These are phyloP conservation scores for Phallus indusiatus DNA, from an alignment of 768 basidiomycete species.

Conservation along the genomic window DNA sequence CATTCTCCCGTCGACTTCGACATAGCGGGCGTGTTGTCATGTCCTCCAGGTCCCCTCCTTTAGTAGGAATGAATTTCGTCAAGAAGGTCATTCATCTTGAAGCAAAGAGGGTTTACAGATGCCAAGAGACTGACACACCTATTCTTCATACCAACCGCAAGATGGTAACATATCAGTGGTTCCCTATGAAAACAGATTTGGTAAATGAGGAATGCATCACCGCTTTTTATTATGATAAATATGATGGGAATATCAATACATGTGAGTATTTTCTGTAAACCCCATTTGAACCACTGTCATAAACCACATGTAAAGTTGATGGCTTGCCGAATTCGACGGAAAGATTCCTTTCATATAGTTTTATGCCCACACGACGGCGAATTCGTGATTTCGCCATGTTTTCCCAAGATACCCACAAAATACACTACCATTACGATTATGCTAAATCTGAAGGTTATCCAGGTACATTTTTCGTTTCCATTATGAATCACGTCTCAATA, in stretches of 20 bases:
- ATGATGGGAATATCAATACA: background rate
- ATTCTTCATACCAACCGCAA: background rate
- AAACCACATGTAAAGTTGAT: background rate
- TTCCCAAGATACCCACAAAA: constrained; percentile 2
- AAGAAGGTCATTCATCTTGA: background rate
- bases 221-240: background rate
- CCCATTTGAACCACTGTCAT: background rate
- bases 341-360: background rate
- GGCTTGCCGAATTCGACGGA: background rate
- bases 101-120: background rate
- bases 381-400: background rate
- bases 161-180: background rate
- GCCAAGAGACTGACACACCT: background rate
- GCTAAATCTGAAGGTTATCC: constrained; percentile 2
- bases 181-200: background rate
- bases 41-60: background rate
- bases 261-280: background rate
- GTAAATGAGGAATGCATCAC: background rate
- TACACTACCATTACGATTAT: background rate
- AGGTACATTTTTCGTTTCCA: background rate
- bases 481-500: background rate
- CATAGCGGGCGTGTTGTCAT: background rate
- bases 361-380: background rate
- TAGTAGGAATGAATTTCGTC: constrained; percentile 1
- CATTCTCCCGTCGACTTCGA: background rate